Base-by-base conservation (phyloP, 805 yeast species). In the Monosporozyma aerobia region DNA sequence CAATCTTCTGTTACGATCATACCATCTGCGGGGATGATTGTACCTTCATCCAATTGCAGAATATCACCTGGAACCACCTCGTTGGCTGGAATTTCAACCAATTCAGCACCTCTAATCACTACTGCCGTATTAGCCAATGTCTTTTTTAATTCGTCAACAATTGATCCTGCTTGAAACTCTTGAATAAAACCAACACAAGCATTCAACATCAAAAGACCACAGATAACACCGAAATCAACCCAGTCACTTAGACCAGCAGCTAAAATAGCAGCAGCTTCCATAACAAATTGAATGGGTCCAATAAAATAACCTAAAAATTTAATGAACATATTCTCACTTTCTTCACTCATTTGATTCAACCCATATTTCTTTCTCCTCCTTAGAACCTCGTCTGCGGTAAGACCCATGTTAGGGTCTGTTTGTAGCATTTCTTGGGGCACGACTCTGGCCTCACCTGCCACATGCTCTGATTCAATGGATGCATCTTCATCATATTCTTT, bases 211-310 rank as follows among this genome's bases (percentile, higher is more conserved):
- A 90, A 79, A 64, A 90, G 77, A 75, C 85, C 97, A 75, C 87
- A 83, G 70, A 90, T 90, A 71, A 90, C 97, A 82, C 97, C 97
- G 78, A 90, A 90, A 82, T 90, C 97, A 68, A 90, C 96, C 97
- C 97, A 90, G 78, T 90, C 97, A 77, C 87, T 88, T 66, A 88
- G 79, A 82, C 96, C 96, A 61, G 95, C 96, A 69, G 96, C 96
- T 72, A 88, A 78, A 59, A 88, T 80, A 63, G 96, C 96, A 67
- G 96, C 96, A 69, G 92, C 95, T 77, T 88, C 96, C 96, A 88
- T 88, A 69, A 88, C 96, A 83, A 89, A 88, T 77, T 89, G 96
- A 72, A 89, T 88, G 61, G 96, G 96, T 75, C 96, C 96, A 60
- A 88, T 84, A 73, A 88, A 88, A 81, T 87, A 88, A 85, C 80